Evolutionary conservation across 1,139 yeast species (phyloP), one percentile per base, ranked within the genome.

Genomic region (Taphrina betulina): DNA sequence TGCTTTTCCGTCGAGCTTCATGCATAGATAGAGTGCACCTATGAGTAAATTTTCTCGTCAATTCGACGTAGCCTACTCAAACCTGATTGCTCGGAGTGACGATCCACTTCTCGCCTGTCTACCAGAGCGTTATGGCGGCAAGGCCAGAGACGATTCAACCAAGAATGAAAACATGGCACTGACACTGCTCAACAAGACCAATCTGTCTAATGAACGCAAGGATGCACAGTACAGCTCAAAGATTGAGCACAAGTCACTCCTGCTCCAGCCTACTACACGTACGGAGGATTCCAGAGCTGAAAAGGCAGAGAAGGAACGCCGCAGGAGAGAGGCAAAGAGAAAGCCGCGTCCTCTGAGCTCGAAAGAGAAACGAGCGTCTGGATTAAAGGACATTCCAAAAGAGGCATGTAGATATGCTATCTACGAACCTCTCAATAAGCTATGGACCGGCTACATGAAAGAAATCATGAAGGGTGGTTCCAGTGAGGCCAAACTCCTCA

Each of bases 381-480:
- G 45, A 8, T 26, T 34, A n/a, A 31, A 51, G n/a, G 31, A 20
- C 7, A 36, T 56, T n/a, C 46, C 56, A 26, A 69, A 71, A 48
- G 64, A 71, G 1, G 71, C 83, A 8, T 79, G 85, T 5, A 68
- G 69, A 35, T 81, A 75, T 63, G 79, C 77, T 48, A 78, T 79
- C 35, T 86, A 81, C 61, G 51, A 69, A 0, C 73, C 75, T 2
- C 68, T 85, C 64, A 76, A 82, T 65, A 62, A 64, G 16, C 69
- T 86, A 23, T 86, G 95, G 95, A 76, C 74, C 33, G 69, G 69
- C 12, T 86, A 86, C 64, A 78, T 81, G 57, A 70, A 69, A 29
- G 80, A 79, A 35, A 69, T 85, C n/a, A 61, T 84, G n/a, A 63
- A 60, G 43, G 60, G 60, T 26, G 58, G 53, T 2, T 24, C 42